These are phyloP conservation scores for Fremontodendron californicum DNA, from an alignment of 345 rosid species.

Conservation along the genomic window DNA sequence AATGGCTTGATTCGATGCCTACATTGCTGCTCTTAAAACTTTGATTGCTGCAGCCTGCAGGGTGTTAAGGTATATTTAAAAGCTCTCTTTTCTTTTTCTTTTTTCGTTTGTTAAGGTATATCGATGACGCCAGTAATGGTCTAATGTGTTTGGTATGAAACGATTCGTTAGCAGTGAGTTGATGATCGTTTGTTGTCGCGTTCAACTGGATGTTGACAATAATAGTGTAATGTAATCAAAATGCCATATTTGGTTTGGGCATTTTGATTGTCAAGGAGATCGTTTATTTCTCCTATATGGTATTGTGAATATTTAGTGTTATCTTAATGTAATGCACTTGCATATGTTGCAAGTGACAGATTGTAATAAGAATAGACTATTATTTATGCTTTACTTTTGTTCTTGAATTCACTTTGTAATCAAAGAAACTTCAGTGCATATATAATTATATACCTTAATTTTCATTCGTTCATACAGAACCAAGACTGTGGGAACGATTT, in stretches of 20 bases:
- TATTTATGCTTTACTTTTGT: conserved; percentile 15
- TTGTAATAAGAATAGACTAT: conserved; percentile 19
- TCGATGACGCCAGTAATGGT: conserved; percentile 8
- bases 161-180: conserved; percentile 17
- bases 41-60: neutral
- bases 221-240: conserved; percentile 19
- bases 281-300: conserved; percentile 21
- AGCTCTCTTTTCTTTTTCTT: neutral
- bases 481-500: neutral
- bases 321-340: conserved; percentile 19
- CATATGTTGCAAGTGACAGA: conserved; percentile 15
- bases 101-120: conserved; percentile 10
- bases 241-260: conserved; percentile 21
- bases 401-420: neutral
- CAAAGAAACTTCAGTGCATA: neutral
- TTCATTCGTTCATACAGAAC: neutral
- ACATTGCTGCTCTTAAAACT: conserved; percentile 55
- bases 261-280: conserved; percentile 25
- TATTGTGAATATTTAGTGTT: conserved; percentile 45
- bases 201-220: conserved; percentile 23
- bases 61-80: conserved; percentile 13
- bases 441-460: neutral
- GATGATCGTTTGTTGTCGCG: conserved; percentile 17
- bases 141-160: conserved; percentile 9
- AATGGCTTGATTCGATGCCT: conserved; percentile 87